Percentiles rank a stretch among this genome's conserved stretches.
Conservation (phyloP, 441 rosid genomes). For the Gossypium gossypioides region DNA sequence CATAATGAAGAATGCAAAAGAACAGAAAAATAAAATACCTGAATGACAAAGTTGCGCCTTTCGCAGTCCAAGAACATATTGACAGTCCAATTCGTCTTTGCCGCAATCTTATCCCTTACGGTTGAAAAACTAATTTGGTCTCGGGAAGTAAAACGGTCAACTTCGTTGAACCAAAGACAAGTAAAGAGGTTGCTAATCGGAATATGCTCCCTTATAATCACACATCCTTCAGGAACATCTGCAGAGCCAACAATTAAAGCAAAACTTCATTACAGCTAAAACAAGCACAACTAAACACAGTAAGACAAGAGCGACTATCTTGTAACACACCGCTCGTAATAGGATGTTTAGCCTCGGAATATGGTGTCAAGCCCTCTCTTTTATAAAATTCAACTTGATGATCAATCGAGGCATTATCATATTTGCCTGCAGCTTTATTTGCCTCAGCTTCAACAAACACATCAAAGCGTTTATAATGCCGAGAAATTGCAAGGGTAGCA, state of each 20-base stretch:
- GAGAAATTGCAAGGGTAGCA: conserved; percentile 77
- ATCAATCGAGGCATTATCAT: conserved; percentile 77
- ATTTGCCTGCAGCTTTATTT: conserved; percentile 92
- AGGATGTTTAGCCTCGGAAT: conserved; percentile 71
- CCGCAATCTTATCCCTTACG: conserved; percentile 72
- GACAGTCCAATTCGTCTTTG: conserved; percentile 69
- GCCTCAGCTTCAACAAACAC: conserved; percentile 86
- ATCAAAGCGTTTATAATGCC: conserved; percentile 79
- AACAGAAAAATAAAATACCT: conserved; percentile 39
- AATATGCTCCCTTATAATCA: conserved; percentile 79
- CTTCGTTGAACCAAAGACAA: conserved; percentile 95
- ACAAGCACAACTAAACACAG: background rate
- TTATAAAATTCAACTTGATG: conserved; percentile 73
- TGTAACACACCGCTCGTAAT: conserved; percentile 64
- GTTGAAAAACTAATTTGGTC: conserved; percentile 89
- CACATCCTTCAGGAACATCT: conserved; percentile 99
- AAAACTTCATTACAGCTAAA: background rate
- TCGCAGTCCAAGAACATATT: conserved; percentile 95
- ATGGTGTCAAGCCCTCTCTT: conserved; percentile 79
- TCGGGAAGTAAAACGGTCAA: conserved; percentile 84
- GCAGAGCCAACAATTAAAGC: conserved; percentile 22
- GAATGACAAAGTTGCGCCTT: conserved; percentile 88
- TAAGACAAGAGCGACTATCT: conserved; percentile 11
- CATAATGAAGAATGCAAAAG: background rate
- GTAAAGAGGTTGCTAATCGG: conserved; percentile 83